Base-by-base conservation (phyloP, 140 eudicot genomes). In the Stevia rebaudiana region DNA sequence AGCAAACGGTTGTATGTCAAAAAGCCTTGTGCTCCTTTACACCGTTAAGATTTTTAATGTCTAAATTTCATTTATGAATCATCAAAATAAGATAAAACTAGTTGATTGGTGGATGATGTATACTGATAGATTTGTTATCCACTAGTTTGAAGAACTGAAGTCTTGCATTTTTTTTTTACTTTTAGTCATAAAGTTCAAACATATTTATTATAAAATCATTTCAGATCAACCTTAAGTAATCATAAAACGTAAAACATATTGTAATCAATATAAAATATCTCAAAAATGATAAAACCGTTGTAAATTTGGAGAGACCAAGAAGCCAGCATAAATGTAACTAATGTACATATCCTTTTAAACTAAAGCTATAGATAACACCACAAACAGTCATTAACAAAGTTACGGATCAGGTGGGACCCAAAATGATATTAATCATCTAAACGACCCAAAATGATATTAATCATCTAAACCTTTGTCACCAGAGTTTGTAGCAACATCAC, bases 1-100 rank as follows among this genome's bases (percentile, higher is more conserved):
- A 66, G 48, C 8, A 61, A 50, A 52, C 41, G 66, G 71, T 69
- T 75, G 80, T 75, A 75, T 68, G 71, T 61, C 49, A 67, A 60
- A n/a, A 61, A 56, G 64, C 42, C 59, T 33, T 30, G 63, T 65
- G 67, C 53, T 73, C 50, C 43, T 25, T 64, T 41, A 21, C 62
- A 35, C 44, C 43, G 5, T 71, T 41, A 49, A 35, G 64, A 39
- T 46, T 69, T 39, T 42, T 35, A 31, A 21, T 56, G 74, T 67
- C 56, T 68, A 60, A 68, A 68, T 61, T 75, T 68, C 36, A 50
- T 75, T 70, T 37, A 44, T 70, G 65, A 49, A 21, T 58, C 37
- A 57, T 57, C 31, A 75, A 74, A 74, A 68, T 75, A 75, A 75
- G 51, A 58, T 68, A 39, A 15, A 50, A 44, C 37, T 37, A 19